phyloP scores from a whole-genome alignment of 2,329 filamentous ascomycete species.

The Alternaria tenuissima region DNA sequence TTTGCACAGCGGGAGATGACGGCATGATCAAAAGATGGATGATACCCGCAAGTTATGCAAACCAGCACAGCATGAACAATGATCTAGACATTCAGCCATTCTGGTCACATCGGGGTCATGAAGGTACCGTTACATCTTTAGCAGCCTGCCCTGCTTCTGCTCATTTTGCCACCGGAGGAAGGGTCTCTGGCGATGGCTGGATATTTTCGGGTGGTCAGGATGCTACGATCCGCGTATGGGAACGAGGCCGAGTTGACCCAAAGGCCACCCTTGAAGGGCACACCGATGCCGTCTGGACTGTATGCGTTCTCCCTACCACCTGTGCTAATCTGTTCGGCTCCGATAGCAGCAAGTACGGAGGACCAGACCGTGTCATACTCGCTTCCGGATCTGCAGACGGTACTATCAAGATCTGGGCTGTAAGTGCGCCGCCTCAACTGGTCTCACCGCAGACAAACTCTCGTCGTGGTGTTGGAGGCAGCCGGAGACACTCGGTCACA shows the following conservation, averaged over 20 bases:
- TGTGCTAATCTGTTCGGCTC: slow-evolving; percentile 80
- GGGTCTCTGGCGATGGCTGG: slow-evolving; percentile 93
- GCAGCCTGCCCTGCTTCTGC: slow-evolving; percentile 87
- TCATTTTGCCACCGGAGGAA: slow-evolving; percentile 87
- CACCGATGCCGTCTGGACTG: slow-evolving; percentile 93
- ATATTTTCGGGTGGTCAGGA: slow-evolving; percentile 98
- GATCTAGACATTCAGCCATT: slow-evolving; percentile 93
- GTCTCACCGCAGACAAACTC: slow-evolving; percentile 79
- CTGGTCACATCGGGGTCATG: slow-evolving; percentile 94
- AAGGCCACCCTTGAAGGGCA: slow-evolving; percentile 95
- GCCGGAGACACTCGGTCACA: slow-evolving; percentile 89
- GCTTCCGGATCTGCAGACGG: slow-evolving; percentile 92
- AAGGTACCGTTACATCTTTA: slow-evolving; percentile 86
- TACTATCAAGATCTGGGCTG: slow-evolving; percentile 90
- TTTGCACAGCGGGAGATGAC: slow-evolving; percentile 95
- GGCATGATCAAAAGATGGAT: slow-evolving; percentile 97
- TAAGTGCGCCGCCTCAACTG: slow-evolving; percentile 87
- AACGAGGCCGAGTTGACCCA: slow-evolving; percentile 90
- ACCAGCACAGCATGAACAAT: slow-evolving; percentile 66
- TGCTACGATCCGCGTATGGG: slow-evolving; percentile 92
- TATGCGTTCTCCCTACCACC: slow-evolving; percentile 89
- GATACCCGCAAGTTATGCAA: slow-evolving; percentile 81
- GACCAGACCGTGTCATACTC: slow-evolving; percentile 85
- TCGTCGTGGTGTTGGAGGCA: slow-evolving; percentile 74
- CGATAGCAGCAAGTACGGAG: slow-evolving; percentile 75